Conservation (phyloP, 2,329 filamentous ascomycete species). For the Sporothrix pallida region DNA sequence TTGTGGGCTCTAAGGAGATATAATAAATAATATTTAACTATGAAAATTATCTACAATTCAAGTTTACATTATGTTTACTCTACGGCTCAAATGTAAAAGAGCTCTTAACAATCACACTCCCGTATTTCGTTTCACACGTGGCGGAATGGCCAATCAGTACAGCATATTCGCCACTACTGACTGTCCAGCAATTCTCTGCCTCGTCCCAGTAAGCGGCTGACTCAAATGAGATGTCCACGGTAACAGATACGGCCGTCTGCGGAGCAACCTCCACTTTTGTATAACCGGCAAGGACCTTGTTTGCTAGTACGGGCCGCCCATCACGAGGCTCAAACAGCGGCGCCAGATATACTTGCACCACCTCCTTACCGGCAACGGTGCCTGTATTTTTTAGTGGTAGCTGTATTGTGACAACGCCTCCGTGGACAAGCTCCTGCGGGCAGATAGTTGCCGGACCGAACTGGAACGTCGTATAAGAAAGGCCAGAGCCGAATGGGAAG, state of each 20-base stretch:
- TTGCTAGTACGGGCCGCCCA: background rate
- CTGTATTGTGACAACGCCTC: background rate
- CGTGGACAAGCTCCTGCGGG: constrained; percentile 12
- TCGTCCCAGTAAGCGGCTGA: constrained; percentile 19
- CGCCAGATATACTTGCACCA: constrained; percentile 8
- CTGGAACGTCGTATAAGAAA: constrained; percentile 45
- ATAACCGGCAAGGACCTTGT: background rate
- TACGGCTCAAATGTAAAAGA: background rate
- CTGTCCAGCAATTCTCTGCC: background rate
- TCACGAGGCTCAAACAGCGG: background rate
- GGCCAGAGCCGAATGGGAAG: constrained; percentile 79
- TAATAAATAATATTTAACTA: too few relatives aligned
- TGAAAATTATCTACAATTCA: too few relatives aligned
- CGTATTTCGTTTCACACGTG: background rate
- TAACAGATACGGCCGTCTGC: background rate
- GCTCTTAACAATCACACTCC: background rate
- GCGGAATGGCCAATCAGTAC: constrained; percentile 3
- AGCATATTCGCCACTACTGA: constrained; percentile 1
- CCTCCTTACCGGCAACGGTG: background rate
- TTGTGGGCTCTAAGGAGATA: too few relatives aligned
- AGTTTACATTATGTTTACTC: background rate
- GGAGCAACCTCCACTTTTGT: background rate
- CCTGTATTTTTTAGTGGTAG: background rate
- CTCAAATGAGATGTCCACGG: constrained; percentile 11
- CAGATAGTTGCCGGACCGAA: background rate